Evolutionary conservation across 306 rosid species (phyloP).

Genomic region (Sechiopsis laciniata): DNA sequence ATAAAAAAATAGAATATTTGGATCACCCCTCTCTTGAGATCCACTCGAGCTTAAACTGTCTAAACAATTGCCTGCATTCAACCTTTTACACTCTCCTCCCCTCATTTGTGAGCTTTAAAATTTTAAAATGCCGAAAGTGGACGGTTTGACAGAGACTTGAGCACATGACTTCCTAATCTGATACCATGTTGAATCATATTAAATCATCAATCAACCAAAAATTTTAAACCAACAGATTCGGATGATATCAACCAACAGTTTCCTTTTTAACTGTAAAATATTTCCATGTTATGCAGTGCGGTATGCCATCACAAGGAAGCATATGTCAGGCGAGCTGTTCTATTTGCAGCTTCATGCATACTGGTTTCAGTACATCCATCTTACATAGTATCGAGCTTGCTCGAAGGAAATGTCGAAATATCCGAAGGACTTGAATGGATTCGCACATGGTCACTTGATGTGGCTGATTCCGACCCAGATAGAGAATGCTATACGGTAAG

Average conservation of each 20-base stretch:
- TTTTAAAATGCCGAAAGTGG: too few species aligned
- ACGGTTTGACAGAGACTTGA: too few species aligned
- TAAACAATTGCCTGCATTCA: background rate
- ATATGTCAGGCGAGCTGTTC: slow-evolving; percentile 79
- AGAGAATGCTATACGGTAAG: slow-evolving; percentile 84
- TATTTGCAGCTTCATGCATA: slow-evolving; percentile 78
- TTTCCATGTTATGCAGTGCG: slow-evolving; percentile 47
- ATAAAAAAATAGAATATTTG: too few species aligned
- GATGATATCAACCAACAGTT: background rate
- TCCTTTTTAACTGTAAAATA: slow-evolving; percentile 14
- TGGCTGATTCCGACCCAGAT: slow-evolving; percentile 75
- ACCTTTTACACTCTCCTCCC: background rate
- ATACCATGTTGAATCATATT: too few species aligned
- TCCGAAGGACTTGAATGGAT: slow-evolving; percentile 88
- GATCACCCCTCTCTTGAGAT: too few species aligned
- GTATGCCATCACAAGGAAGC: slow-evolving; percentile 80
- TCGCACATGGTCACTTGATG: slow-evolving; percentile 72
- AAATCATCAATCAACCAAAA: too few species aligned
- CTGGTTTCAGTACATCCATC: slow-evolving; percentile 72
- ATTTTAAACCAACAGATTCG: too few species aligned
- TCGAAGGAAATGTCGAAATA: slow-evolving; percentile 65
- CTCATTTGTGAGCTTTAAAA: too few species aligned
- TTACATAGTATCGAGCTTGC: slow-evolving; percentile 56
- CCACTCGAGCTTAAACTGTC: background rate
- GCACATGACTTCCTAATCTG: too few species aligned